These are phyloP conservation scores for Trichoderma virens DNA, from an alignment of 495 filamentous ascomycete genomes.

Conservation along the genomic window DNA sequence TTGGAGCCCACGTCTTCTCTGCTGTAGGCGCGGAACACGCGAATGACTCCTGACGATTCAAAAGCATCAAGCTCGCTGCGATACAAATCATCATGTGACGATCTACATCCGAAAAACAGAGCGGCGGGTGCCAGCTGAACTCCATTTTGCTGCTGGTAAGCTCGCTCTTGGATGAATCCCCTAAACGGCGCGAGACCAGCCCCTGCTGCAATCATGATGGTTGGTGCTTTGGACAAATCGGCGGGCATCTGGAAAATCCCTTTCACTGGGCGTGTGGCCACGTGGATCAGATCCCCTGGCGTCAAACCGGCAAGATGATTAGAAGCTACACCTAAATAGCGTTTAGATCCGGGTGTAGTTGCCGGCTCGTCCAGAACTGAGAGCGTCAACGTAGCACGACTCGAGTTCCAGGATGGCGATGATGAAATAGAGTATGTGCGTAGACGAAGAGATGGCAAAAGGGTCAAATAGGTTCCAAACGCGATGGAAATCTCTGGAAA, in stretches of 20 bases:
- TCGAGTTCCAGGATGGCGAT: conserved; percentile 50
- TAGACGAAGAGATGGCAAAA: conserved; percentile 66
- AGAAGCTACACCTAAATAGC: conserved; percentile 50
- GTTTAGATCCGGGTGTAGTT: conserved; percentile 32
- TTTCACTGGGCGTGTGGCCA: conserved; percentile 51
- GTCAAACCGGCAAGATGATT: conserved; percentile 52
- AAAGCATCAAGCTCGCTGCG: conserved; percentile 50
- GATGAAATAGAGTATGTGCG: conserved; percentile 81
- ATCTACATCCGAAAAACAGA: conserved; percentile 59
- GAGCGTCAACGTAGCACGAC: conserved; percentile 57
- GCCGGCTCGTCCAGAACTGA: conserved; percentile 51
- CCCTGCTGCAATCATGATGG: conserved; percentile 56
- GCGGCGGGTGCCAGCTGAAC: conserved; percentile 48
- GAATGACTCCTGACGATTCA: conserved; percentile 48
- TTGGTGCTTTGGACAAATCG: conserved; percentile 50
- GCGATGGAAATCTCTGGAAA: conserved; percentile 48
- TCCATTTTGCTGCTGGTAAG: conserved; percentile 43
- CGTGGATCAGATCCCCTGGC: conserved; percentile 52
- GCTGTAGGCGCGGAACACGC: conserved; percentile 50
- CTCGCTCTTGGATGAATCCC: conserved; percentile 63
- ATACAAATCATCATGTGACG: conserved; percentile 54
- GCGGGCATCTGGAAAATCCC: conserved; percentile 58
- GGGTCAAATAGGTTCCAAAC: conserved; percentile 55
- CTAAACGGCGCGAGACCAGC: conserved; percentile 60
- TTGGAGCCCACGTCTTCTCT: conserved; percentile 16